A percentile compares a stretch with the other conserved stretches of the same genome.
These are phyloP conservation scores for Arthrobotrys conoides DNA, from an alignment of 2,329 filamentous ascomycete genomes.

Conservation along the genomic window DNA sequence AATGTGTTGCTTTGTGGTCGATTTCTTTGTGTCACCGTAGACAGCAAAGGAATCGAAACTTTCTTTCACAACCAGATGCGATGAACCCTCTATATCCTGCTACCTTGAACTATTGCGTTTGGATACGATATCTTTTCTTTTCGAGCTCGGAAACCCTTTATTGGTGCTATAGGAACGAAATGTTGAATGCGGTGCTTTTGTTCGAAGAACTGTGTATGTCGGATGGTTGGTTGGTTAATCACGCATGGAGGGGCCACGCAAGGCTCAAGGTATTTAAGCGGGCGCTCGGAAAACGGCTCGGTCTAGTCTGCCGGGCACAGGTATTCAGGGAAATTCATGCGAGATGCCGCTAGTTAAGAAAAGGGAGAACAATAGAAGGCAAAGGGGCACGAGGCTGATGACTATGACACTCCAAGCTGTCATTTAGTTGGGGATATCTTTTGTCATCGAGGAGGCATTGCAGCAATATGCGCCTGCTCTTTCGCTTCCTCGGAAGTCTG, in stretches of 20 bases:
- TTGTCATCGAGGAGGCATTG: slow-evolving; percentile 25
- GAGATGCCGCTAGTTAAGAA: slow-evolving; percentile 14
- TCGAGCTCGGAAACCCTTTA: neutral
- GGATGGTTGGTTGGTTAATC: slow-evolving; percentile 34
- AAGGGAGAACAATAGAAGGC: neutral
- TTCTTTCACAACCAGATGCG: slow-evolving; percentile 9
- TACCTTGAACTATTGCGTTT: neutral
- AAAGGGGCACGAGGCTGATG: slow-evolving; percentile 38
- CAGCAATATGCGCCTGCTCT: slow-evolving; percentile 20
- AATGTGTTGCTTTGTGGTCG: slow-evolving; percentile 33
- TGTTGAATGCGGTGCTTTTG: slow-evolving; percentile 11
- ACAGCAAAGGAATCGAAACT: neutral
- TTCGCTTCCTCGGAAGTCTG: slow-evolving; percentile 52
- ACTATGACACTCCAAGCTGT: neutral
- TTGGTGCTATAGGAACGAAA: neutral
- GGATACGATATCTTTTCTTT: neutral
- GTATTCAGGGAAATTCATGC: slow-evolving; percentile 13
- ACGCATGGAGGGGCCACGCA: slow-evolving; percentile 47
- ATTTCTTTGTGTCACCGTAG: slow-evolving; percentile 38
- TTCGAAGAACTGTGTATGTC: slow-evolving; percentile 3
- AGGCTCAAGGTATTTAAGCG: slow-evolving; percentile 48
- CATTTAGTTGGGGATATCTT: neutral
- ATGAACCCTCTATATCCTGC: neutral
- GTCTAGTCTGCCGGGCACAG: slow-evolving; percentile 15
- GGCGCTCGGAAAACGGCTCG: slow-evolving; percentile 28